A percentile compares a stretch with the other conserved stretches of the same genome.
phyloP scores from a whole-genome alignment of 805 yeast species.

The Monosporozyma aerobia region DNA sequence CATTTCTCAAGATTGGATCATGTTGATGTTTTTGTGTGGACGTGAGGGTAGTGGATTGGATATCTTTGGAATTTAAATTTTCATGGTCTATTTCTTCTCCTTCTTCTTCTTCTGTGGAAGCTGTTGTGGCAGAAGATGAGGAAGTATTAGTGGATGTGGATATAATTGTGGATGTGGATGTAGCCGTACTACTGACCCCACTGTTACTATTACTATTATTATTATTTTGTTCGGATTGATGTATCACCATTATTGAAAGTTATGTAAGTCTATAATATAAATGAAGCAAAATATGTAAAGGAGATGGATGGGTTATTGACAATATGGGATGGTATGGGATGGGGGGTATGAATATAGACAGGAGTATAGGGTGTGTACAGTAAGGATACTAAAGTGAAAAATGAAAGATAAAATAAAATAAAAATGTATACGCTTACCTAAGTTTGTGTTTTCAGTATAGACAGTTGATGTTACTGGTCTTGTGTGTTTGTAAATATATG shows the following conservation, averaged over 20 bases:
- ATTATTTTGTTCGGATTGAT: not conserved
- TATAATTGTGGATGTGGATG: not conserved
- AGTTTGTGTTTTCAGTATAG: too few relatives aligned
- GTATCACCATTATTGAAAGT: not conserved
- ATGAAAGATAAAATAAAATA: too few relatives aligned
- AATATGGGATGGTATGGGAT: not conserved
- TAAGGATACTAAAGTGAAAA: too few relatives aligned
- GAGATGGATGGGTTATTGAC: not conserved
- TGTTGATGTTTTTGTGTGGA: slow-evolving; percentile 4
- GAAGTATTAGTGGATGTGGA: not conserved
- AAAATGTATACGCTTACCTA: too few relatives aligned
- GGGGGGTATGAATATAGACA: not conserved
- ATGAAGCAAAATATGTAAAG: not conserved
- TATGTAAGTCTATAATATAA: not conserved
- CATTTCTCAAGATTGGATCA: slow-evolving; percentile 2
- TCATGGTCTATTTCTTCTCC: not conserved
- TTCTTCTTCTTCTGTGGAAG: not conserved
- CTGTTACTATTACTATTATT: not conserved
- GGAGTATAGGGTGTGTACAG: not conserved
- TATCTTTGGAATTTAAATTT: not conserved
- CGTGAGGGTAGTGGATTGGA: not conserved
- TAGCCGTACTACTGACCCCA: not conserved
- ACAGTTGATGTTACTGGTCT: not conserved
- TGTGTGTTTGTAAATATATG: not conserved
- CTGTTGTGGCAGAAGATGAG: not conserved